phyloP scores from a whole-genome alignment of 192 early-diverging fungal genomes.

The Entomortierella parvispora region DNA sequence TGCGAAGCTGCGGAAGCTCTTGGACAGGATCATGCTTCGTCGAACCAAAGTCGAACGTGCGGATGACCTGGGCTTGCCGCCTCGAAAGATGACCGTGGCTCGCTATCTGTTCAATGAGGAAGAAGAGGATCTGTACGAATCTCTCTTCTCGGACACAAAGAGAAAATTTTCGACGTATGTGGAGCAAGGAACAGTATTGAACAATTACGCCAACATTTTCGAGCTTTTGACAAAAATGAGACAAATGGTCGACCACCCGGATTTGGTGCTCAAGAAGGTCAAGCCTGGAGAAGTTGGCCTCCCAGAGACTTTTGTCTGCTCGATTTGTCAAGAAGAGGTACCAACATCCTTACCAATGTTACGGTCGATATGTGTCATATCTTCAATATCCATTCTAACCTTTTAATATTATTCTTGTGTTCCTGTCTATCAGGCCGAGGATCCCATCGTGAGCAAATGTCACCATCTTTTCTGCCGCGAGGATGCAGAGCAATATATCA shows the following conservation, averaged over 20 bases:
- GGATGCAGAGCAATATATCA: slow-evolving; percentile 68
- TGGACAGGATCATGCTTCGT: slow-evolving; percentile 90
- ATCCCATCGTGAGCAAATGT: slow-evolving; percentile 85
- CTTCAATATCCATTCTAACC: background rate
- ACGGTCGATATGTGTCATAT: background rate
- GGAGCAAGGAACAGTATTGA: slow-evolving; percentile 81
- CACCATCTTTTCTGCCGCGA: slow-evolving; percentile 93
- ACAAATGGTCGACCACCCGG: slow-evolving; percentile 92
- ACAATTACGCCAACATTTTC: slow-evolving; percentile 95
- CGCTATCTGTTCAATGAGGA: slow-evolving; percentile 88
- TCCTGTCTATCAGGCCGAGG: slow-evolving; percentile 63
- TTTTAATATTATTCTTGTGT: slow-evolving; percentile 1
- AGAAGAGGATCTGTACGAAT: slow-evolving; percentile 91
- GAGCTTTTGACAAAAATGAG: slow-evolving; percentile 90
- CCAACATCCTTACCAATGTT: background rate
- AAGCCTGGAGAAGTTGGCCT: slow-evolving; percentile 65
- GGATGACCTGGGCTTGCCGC: slow-evolving; percentile 88
- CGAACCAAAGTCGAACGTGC: slow-evolving; percentile 91
- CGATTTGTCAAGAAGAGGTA: slow-evolving; percentile 85
- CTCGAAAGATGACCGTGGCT: slow-evolving; percentile 80
- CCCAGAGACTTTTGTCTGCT: slow-evolving; percentile 75
- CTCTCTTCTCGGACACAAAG: slow-evolving; percentile 78
- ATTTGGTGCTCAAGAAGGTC: slow-evolving; percentile 72
- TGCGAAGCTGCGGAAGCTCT: slow-evolving; percentile 75
- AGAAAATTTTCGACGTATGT: slow-evolving; percentile 87